phyloP scores from a whole-genome alignment of 805 yeast species.

The Sugiyamaella americana region DNA sequence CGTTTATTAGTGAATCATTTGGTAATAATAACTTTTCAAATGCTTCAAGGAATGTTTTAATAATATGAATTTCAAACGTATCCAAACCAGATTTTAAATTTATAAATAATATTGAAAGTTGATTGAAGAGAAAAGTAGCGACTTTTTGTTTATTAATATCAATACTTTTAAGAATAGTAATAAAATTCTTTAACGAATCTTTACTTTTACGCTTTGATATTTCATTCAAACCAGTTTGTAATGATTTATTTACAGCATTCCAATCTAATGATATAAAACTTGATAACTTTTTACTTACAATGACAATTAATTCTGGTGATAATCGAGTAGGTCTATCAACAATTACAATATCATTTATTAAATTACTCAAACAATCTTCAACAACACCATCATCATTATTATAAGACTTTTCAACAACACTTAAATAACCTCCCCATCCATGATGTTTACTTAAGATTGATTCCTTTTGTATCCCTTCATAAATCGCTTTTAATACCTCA shows the following conservation, averaged over 20 bases:
- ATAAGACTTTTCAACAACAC: constrained; percentile 14
- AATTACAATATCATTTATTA: constrained; percentile 8
- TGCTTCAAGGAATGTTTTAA: background rate
- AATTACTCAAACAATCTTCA: background rate
- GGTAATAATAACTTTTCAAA: background rate
- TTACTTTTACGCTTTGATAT: background rate
- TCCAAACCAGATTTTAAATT: background rate
- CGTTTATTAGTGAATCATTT: background rate
- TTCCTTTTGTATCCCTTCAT: constrained; percentile 11
- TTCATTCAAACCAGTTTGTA: background rate
- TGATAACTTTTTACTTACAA: constrained; percentile 3
- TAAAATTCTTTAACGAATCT: background rate
- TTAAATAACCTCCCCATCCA: constrained; percentile 21
- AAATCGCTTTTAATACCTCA: constrained; percentile 11
- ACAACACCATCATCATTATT: constrained; percentile 2
- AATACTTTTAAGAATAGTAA: background rate
- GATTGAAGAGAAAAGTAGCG: background rate
- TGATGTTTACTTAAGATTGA: background rate
- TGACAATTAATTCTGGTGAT: background rate
- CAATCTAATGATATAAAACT: background rate
- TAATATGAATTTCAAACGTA: background rate
- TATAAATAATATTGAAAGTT: too few species aligned
- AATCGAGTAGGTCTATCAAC: background rate
- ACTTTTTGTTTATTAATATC: background rate
- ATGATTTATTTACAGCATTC: background rate